A percentile compares a stretch with the other conserved stretches of the same genome.
Evolutionary conservation across 305 asterid species (phyloP).

Genomic region (Fraxinus sp.): DNA sequence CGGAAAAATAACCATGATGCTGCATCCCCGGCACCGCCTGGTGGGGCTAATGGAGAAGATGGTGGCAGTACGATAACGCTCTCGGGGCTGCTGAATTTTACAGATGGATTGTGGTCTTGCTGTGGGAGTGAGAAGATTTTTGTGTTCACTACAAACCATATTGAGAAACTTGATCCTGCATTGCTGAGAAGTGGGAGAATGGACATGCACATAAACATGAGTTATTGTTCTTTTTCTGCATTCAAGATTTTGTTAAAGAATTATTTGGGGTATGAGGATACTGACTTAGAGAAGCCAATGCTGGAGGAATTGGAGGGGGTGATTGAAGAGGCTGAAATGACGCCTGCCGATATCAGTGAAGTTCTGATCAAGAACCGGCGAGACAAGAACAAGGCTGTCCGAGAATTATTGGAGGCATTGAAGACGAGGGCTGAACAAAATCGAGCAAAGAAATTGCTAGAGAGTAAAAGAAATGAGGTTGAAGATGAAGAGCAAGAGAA

Average conservation of each 20-base stretch:
- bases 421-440: conserved; percentile 48
- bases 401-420: conserved; percentile 49
- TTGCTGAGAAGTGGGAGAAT: conserved; percentile 76
- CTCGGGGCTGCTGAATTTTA: conserved; percentile 76
- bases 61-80: conserved; percentile 62
- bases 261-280: conserved; percentile 52
- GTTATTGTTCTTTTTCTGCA: conserved; percentile 56
- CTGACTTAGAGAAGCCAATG: conserved; percentile 31
- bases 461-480: conserved; percentile 9
- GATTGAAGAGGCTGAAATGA: conserved; percentile 64
- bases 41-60: conserved; percentile 31
- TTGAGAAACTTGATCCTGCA: conserved; percentile 77
- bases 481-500: conserved; percentile 79
- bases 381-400: conserved; percentile 48
- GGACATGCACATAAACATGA: conserved; percentile 93
- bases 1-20: conserved; percentile 25
- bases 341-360: conserved; percentile 87
- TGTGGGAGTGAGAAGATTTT: conserved; percentile 88
- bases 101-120: conserved; percentile 87
- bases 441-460: neutral
- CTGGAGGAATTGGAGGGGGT: conserved; percentile 39
- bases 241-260: conserved; percentile 68
- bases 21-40: conserved; percentile 30
- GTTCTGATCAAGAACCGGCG: conserved; percentile 72
- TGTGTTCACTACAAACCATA: conserved; percentile 77